Percentiles rank a stretch among this genome's conserved stretches.
phyloP scores from a whole-genome alignment of 2,329 filamentous ascomycete genomes.

The Periconia digitata region DNA sequence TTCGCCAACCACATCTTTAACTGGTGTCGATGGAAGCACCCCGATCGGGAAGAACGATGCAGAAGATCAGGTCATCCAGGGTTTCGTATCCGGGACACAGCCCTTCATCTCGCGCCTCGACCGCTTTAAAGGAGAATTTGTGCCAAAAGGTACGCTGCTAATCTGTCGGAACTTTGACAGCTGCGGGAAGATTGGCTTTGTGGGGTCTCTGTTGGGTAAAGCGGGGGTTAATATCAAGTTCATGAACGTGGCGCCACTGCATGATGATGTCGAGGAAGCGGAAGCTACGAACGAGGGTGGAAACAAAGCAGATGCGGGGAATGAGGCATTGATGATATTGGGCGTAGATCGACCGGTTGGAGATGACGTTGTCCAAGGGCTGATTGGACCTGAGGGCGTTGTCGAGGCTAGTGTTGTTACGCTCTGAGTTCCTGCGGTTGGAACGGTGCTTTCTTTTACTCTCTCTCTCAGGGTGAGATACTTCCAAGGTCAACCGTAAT shows the following conservation, averaged over 20 bases:
- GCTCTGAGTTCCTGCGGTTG: slow-evolving; percentile 33
- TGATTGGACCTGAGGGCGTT: slow-evolving; percentile 54
- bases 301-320: slow-evolving; percentile 39
- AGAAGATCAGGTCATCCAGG: slow-evolving; percentile 61
- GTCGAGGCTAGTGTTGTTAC: slow-evolving; percentile 56
- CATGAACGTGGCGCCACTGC: slow-evolving; percentile 71
- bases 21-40: neutral
- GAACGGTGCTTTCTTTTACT: neutral
- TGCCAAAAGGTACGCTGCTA: slow-evolving; percentile 72
- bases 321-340: slow-evolving; percentile 81
- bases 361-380: slow-evolving; percentile 54
- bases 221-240: slow-evolving; percentile 77
- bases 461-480: neutral
- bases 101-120: slow-evolving; percentile 73
- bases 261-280: slow-evolving; percentile 36
- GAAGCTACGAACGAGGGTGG: slow-evolving; percentile 16
- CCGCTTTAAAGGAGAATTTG: slow-evolving; percentile 72
- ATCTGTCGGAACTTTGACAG: slow-evolving; percentile 80
- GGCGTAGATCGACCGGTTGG: slow-evolving; percentile 69
- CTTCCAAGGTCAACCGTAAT: too few relatives aligned
- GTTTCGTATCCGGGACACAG: slow-evolving; percentile 65
- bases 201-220: slow-evolving; percentile 69
- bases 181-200: slow-evolving; percentile 79
- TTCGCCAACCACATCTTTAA: slow-evolving; percentile 13
- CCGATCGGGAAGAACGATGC: neutral